Base-by-base conservation (phyloP, 2,329 filamentous ascomycete species). In the Cercospora nicotianae region DNA sequence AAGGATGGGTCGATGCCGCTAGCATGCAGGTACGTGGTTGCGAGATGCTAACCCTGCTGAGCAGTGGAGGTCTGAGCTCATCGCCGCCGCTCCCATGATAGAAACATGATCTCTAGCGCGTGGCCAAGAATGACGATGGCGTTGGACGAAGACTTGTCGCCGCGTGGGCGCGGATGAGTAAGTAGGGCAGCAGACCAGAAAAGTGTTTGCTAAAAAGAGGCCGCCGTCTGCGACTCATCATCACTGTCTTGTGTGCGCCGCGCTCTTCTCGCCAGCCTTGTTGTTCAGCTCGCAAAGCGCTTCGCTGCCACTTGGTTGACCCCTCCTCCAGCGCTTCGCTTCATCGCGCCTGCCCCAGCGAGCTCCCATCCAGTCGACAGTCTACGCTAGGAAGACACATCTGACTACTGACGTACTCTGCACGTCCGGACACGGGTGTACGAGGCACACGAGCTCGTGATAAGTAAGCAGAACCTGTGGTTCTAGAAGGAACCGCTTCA, bases 401-500 rank as follows among this genome's bases (percentile, higher is more conserved):
- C 48, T 55, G 55, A 59, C 55, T 31, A 59, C 55, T 59, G 55
- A 59, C 55, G 55, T 59, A 59, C 16, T 28, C 48, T 23, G 45
- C 45, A 48, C 53, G 53, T 36, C n/a, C 9, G 55, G 13, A 59
- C 28, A 59, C 55, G 28, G 55, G 55, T 30, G 31, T 18, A 33
- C 23, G 23, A 55, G 23, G 23, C 48, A 55, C 48, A 55, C 48
- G 55, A 36, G 55, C 28, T 36, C 55, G 28, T 28, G 30, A 31
- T 36, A 31, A 59, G 28, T 59, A 59, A 59, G 55, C 55, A 31
- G 28, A 59, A 5, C 31, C 26, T 33, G 28, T 20, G 55, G 33
- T 64, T 64, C 62, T 64, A 57, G 62, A 64, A 64, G 20, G 33
- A 42, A 64, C 30, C 62, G 53, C 62, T 55, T 16, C 57, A 51